Evolutionary conservation across 805 yeast species (phyloP), one percentile per base, ranked within the genome.

Genomic region (Maudiozyma bulderi): DNA sequence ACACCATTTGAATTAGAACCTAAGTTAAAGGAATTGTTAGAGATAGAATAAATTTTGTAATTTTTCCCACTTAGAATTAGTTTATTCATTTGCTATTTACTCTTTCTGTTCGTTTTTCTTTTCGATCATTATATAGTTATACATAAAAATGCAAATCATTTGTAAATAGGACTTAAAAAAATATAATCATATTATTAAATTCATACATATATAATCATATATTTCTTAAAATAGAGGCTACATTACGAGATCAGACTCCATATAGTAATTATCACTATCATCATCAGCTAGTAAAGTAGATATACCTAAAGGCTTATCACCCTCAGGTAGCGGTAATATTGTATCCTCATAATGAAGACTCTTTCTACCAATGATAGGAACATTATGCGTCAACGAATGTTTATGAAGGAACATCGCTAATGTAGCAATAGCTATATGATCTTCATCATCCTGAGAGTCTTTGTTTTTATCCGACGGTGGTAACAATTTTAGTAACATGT

Each of bases 1-100:
- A 74, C 81, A 45, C 98, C 98, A 33, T 58, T 66, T 13, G 68
- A 75, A 31, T 64, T 89, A 42, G 81, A 77, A 52, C 60, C 73
- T 40, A 76, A 76, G 46, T 78, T 87, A 52, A 83, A 82, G 64
- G 70, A 70, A 54, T 71, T 82, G 15, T 28, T 50, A 3, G 44
- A 47, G 13, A 31, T 44, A 28, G 39, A 40, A 13, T 31, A 39
- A 33, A 13, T 9, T 9, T 13, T 13, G 11, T 32, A 32, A 31
- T 28, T 34, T 35, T 40, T 11, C 35, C 8, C 11, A 40, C 15
- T 13, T 11, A 35, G 11, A n/a, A 13, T n/a, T 15, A 9, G 38
- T n/a, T 35, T 35, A n/a, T 41, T 41, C 44, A n/a, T 8, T n/a
- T 35, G 14, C 14, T 29, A 39, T 9, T 11, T 8, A 15, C 29